Evolutionary conservation across 345 rosid genomes (phyloP).

Genomic region (Brassica nigra): DNA sequence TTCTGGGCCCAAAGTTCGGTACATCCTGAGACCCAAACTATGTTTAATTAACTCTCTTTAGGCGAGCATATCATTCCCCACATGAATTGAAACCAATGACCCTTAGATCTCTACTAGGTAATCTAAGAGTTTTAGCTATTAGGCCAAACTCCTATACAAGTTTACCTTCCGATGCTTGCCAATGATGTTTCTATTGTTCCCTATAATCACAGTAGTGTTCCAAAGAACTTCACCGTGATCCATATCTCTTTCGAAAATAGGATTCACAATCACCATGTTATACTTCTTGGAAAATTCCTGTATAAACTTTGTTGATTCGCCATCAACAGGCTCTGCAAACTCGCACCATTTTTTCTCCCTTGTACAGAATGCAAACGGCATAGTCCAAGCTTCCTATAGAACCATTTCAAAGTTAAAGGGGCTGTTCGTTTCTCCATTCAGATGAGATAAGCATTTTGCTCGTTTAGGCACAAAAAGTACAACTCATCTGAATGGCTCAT

Average conservation of each 20-base stretch:
- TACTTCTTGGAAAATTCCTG: constrained; percentile 71
- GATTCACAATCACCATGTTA: constrained; percentile 87
- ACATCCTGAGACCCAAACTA: no score
- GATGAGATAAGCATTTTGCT: no score
- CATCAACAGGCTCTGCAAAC: constrained; percentile 89
- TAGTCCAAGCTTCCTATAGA: constrained; percentile 88
- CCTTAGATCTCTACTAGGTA: no score
- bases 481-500: no score
- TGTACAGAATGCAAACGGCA: constrained; percentile 97
- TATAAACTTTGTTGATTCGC: constrained; percentile 82
- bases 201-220: constrained; percentile 89
- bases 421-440: no score
- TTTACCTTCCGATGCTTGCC: constrained; percentile 94
- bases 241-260: constrained; percentile 91
- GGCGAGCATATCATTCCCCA: no score
- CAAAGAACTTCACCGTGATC: constrained; percentile 90
- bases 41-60: no score
- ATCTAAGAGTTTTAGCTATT: no score
- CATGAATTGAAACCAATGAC: no score
- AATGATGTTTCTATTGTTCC: constrained; percentile 85
- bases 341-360: constrained; percentile 97
- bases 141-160: neutral
- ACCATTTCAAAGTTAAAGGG: neutral
- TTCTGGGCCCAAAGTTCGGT: no score
- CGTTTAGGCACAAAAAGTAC: no score